Base-by-base conservation (phyloP, 2,329 filamentous ascomycete genomes). In the Penicillium digitatum region DNA sequence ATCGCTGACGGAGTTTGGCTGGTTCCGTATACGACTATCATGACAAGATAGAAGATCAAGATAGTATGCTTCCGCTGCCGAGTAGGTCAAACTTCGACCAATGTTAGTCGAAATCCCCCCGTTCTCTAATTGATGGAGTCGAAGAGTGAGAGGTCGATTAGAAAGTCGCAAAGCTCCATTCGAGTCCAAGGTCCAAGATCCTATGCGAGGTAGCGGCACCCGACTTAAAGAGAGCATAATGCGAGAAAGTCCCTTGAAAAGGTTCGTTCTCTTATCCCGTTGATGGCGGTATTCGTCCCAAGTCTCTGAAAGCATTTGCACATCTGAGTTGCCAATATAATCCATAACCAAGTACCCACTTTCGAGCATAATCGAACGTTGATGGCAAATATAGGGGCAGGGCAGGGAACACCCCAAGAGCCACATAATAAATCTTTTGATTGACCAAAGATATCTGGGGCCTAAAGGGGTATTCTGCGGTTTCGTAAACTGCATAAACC, bases 141-240 rank as follows among this genome's bases (percentile, higher is more conserved):
- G 61, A 55, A 69, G 62, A 20, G 63, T 67, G 20, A 75, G 62
- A 27, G 74, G 74, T 3, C 72, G 71, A 60, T 76, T 76, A 16
- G 56, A 56, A 6, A 76, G 62, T 12, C 32, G 42, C 24, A 76
- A 39, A 11, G 62, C 39, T 8, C 69, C 66, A 16, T 65, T 37
- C 1, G 60, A 50, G 52, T 72, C 62, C 24, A 75, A 54, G 8
- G 59, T 67, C 40, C 60, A 63, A 12, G 72, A 72, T 9, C 71
- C 71, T 48, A 75, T 74, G 8, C 67, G 63, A 18, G 69, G 69
- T 7, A 71, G 48, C 31, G 66, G 62, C 7, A 56, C 52, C 8
- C 29, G 54, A 11, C 53, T 61, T 16, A 67, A 34, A 10, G 59
- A 58, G 11, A 68, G 59, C 40, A 68, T 62, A 3, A 68, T 61